These are phyloP conservation scores for Hyaloscypha bicolor DNA, from an alignment of 495 filamentous ascomycete genomes.

Conservation along the genomic window DNA sequence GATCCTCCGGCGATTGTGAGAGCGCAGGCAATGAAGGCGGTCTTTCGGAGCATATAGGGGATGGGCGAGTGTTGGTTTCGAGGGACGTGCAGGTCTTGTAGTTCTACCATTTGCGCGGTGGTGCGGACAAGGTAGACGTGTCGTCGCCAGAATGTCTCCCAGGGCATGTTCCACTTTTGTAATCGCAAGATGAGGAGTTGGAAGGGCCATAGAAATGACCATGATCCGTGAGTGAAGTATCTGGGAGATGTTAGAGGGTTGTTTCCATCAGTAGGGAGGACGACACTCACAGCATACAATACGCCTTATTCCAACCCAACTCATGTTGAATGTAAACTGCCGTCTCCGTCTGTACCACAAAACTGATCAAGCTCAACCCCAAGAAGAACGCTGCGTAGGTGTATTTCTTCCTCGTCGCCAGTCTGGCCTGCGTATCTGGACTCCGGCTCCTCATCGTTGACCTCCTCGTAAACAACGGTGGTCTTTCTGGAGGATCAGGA, in stretches of 20 bases:
- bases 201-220: slow-evolving; percentile 82
- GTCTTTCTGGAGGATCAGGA: slow-evolving; percentile 12
- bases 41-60: slow-evolving; percentile 75
- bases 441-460: slow-evolving; percentile 38
- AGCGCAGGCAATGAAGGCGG: slow-evolving; percentile 78
- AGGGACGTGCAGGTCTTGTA: slow-evolving; percentile 60
- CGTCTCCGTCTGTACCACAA: slow-evolving; percentile 89
- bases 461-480: slow-evolving; percentile 28
- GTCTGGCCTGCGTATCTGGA: slow-evolving; percentile 46
- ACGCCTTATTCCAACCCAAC: slow-evolving; percentile 90
- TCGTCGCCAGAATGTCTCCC: slow-evolving; percentile 84
- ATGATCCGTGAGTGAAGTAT: slow-evolving; percentile 92
- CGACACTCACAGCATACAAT: slow-evolving; percentile 82
- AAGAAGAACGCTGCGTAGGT: slow-evolving; percentile 84
- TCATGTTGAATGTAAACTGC: slow-evolving; percentile 91
- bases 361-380: slow-evolving; percentile 75
- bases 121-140: slow-evolving; percentile 73
- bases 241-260: slow-evolving; percentile 42
- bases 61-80: slow-evolving; percentile 59
- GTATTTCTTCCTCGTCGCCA: slow-evolving; percentile 76
- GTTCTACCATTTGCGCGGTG: slow-evolving; percentile 85
- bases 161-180: slow-evolving; percentile 66
- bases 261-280: background rate
- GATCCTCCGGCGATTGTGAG: slow-evolving; percentile 90
- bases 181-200: slow-evolving; percentile 80